phyloP scores from a whole-genome alignment of 179 eudicot genomes.

The Vitellaria paradoxa region DNA sequence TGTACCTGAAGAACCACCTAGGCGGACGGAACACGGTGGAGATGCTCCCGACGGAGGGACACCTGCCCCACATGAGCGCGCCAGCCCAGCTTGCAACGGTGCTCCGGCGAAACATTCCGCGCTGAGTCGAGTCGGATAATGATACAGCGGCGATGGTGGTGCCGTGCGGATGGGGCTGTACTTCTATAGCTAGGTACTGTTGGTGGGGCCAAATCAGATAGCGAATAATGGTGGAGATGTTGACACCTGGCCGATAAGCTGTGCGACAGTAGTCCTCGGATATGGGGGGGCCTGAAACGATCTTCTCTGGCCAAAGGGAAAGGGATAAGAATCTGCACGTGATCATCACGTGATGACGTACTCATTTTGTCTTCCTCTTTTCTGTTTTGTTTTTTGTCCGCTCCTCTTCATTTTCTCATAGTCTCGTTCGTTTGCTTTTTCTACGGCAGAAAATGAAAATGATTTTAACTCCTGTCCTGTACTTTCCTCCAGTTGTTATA shows the following conservation, averaged over 20 bases:
- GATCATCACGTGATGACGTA: slow-evolving; percentile 21
- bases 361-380: not conserved
- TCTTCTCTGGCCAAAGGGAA: too few relatives aligned
- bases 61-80: slow-evolving; percentile 76
- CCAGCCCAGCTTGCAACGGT: slow-evolving; percentile 47
- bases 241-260: slow-evolving; percentile 23
- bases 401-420: not conserved
- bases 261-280: not conserved
- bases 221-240: slow-evolving; percentile 17
- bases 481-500: too few relatives aligned
- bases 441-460: not conserved
- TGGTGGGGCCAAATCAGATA: not conserved
- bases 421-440: too few relatives aligned
- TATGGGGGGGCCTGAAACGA: not conserved
- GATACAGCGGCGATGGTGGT: not conserved
- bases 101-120: slow-evolving; percentile 44
- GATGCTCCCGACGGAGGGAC: slow-evolving; percentile 65
- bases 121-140: slow-evolving; percentile 5
- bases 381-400: not conserved
- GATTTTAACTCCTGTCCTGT: not conserved
- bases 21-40: slow-evolving; percentile 58
- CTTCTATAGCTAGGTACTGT: too few relatives aligned
- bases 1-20: slow-evolving; percentile 52
- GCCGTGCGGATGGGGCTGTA: not conserved
- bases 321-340: slow-evolving; percentile 18